These are phyloP conservation scores for Trebouxia sp. DNA, from an alignment of 139 green algal genomes.

Conservation along the genomic window DNA sequence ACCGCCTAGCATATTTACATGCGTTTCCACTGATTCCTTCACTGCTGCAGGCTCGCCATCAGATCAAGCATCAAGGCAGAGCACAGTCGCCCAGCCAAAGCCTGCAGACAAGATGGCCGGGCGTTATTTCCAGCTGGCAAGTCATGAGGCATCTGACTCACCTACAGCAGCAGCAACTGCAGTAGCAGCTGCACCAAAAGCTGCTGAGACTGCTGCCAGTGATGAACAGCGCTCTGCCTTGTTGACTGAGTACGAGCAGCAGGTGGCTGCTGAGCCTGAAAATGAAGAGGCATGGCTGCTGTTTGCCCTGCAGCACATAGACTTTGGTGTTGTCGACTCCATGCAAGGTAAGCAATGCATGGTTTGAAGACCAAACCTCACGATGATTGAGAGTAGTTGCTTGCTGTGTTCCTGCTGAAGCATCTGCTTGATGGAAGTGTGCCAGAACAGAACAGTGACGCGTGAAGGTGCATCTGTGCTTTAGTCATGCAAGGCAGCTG, in stretches of 20 bases:
- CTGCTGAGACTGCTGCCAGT: not conserved
- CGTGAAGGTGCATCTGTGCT: too few relatives aligned
- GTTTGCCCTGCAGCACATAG: slow-evolving; percentile 5
- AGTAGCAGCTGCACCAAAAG: not conserved
- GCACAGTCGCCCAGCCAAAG: not conserved
- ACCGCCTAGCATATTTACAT: too few relatives aligned
- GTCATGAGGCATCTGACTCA: not conserved
- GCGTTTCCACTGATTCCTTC: too few relatives aligned
- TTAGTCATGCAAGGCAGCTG: too few relatives aligned
- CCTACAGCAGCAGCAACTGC: not conserved
- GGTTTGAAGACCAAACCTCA: too few relatives aligned
- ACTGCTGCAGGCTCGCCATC: not conserved
- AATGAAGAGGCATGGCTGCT: slow-evolving; percentile 4
- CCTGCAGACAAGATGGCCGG: not conserved
- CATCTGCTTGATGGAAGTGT: too few relatives aligned
- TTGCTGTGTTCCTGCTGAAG: too few relatives aligned
- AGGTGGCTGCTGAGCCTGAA: not conserved
- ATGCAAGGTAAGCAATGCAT: slow-evolving; percentile 3
- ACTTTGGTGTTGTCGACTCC: slow-evolving; percentile 6
- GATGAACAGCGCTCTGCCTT: not conserved
- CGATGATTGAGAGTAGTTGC: too few relatives aligned
- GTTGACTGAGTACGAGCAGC: not conserved
- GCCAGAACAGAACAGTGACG: too few relatives aligned
- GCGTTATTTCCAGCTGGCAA: not conserved
- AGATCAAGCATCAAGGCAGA: not conserved